Conservation (phyloP, 768 basidiomycete genomes). For the Basidioascus undulatus region DNA sequence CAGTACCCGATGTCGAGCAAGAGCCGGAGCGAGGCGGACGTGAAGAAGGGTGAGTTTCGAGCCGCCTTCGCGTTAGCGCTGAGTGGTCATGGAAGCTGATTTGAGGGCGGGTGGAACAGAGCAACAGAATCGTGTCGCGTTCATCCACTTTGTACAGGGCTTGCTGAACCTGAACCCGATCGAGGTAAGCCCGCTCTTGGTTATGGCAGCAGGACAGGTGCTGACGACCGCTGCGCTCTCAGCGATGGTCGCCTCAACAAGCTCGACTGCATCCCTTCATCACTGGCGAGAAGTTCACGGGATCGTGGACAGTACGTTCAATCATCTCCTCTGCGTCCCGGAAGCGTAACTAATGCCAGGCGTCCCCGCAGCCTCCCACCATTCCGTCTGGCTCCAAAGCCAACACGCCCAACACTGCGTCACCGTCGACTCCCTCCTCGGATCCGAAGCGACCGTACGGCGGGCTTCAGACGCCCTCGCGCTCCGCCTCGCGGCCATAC, state of each 20-base stretch:
- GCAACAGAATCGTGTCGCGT: conserved; percentile 74
- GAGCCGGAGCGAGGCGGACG: conserved; percentile 39
- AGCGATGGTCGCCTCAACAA: conserved; percentile 92
- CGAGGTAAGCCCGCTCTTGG: too few relatives aligned
- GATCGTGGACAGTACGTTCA: conserved; percentile 16
- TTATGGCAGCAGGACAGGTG: too few relatives aligned
- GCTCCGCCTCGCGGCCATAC: conserved; percentile 60
- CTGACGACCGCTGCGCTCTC: too few relatives aligned
- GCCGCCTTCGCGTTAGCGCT: background rate
- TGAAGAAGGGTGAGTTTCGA: conserved; percentile 70
- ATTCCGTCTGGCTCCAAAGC: conserved; percentile 1
- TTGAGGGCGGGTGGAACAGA: too few relatives aligned
- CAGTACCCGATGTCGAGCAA: conserved; percentile 85
- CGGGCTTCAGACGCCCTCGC: conserved; percentile 58
- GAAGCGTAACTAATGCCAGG: background rate
- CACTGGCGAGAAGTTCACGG: conserved; percentile 86
- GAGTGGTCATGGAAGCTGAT: too few relatives aligned
- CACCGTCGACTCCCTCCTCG: conserved; percentile 17
- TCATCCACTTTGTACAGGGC: conserved; percentile 93
- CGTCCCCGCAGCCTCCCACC: background rate
- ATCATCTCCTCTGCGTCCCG: conserved; percentile 13
- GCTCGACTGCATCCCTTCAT: conserved; percentile 91
- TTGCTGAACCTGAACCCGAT: conserved; percentile 82
- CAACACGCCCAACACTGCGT: conserved; percentile 1
- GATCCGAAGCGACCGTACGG: conserved; percentile 81